Conservation (phyloP, 768 basidiomycete genomes). For the Lactarius evosmus region DNA sequence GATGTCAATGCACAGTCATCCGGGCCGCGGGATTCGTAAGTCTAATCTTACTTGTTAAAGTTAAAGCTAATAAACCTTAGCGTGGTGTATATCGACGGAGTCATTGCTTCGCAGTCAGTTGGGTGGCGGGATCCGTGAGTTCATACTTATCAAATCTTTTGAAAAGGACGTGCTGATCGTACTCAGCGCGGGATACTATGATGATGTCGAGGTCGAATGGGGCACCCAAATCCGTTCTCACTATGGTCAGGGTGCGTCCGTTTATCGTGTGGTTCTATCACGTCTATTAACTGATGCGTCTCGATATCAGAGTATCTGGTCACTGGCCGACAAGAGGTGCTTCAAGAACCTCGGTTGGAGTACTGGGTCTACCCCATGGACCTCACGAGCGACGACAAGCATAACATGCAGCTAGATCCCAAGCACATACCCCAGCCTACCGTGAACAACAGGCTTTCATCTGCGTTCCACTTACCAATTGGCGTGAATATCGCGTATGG, state of each 20-base stretch:
- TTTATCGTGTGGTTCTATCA: not conserved
- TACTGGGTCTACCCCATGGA: conserved; percentile 6
- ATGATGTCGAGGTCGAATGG: not conserved
- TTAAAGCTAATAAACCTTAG: not conserved
- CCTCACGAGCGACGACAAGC: conserved; percentile 15
- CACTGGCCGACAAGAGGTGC: conserved; percentile 5
- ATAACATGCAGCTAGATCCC: conserved; percentile 20
- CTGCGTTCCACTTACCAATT: conserved; percentile 10
- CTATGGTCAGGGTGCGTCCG: conserved; percentile 11
- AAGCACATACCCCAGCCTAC: conserved; percentile 16
- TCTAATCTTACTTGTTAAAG: not conserved
- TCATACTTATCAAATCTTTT: not conserved
- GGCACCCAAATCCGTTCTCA: not conserved
- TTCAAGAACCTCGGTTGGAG: conserved; percentile 8
- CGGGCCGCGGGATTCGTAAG: conserved; percentile 11
- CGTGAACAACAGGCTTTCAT: conserved; percentile 9
- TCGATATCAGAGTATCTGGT: conserved; percentile 14
- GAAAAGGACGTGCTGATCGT: not conserved
- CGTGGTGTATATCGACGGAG: conserved; percentile 3
- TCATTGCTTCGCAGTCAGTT: not conserved
- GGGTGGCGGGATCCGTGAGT: conserved; percentile 8
- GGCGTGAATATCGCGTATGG: conserved; percentile 12
- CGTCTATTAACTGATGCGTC: not conserved
- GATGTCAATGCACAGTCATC: conserved; percentile 5
- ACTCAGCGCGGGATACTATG: not conserved